phyloP scores from a whole-genome alignment of 768 basidiomycete species.

The Naganishia friedmannii region DNA sequence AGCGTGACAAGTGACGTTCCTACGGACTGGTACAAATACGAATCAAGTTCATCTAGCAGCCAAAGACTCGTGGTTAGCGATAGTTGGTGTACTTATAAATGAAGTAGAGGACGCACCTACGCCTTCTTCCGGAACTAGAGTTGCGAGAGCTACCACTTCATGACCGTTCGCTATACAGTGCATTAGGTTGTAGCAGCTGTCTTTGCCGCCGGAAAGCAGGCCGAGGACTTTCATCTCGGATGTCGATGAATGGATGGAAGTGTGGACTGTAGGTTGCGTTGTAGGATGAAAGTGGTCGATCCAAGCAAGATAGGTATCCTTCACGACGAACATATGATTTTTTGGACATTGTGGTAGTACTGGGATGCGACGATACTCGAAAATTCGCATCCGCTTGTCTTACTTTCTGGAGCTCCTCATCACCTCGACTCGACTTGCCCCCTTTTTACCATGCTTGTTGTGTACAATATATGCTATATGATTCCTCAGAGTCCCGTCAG shows the following conservation, averaged over 20 bases:
- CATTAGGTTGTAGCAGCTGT: conserved; percentile 90
- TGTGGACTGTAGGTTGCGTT: background rate
- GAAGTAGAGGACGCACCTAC: conserved; percentile 63
- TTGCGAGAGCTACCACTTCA: conserved; percentile 80
- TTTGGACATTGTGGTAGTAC: too few relatives aligned
- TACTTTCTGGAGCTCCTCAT: background rate
- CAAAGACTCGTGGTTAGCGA: conserved; percentile 25
- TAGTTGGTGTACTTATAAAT: too few relatives aligned
- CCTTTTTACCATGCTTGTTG: too few relatives aligned
- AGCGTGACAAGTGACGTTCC: conserved; percentile 88
- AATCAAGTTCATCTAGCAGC: conserved; percentile 89
- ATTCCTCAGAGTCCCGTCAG: too few relatives aligned
- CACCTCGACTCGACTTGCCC: background rate
- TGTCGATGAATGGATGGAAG: background rate
- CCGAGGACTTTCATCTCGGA: conserved; percentile 69
- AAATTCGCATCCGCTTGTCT: background rate
- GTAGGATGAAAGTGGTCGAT: background rate
- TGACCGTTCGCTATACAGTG: conserved; percentile 86
- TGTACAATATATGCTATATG: too few relatives aligned
- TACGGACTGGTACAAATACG: conserved; percentile 98
- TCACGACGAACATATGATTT: too few relatives aligned
- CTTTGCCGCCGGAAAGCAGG: conserved; percentile 94
- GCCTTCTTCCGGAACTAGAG: conserved; percentile 75
- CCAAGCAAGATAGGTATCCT: background rate
- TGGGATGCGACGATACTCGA: too few relatives aligned